Evolutionary conservation across 805 yeast species (phyloP), one percentile per base, ranked within the genome.

Genomic region (Myxozyma lipomycoides): DNA sequence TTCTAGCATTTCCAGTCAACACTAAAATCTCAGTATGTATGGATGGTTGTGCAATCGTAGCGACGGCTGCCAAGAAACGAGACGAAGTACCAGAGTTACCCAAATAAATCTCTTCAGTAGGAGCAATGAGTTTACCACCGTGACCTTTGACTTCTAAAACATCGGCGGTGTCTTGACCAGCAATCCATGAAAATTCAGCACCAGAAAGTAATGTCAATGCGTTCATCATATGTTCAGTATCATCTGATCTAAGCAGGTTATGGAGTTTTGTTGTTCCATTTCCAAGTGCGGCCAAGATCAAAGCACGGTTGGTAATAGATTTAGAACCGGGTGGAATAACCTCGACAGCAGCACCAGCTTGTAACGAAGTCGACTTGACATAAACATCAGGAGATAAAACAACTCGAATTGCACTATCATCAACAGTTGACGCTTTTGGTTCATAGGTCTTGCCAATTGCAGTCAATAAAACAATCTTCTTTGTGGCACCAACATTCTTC

Each of bases 71-170:
- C 64, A 93, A 77, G 68, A 93, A 93, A 63, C 98, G 78, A 4
- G 97, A 86, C 3, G 98, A 98, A 40, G 98, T 93, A 59, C 98
- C 98, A 1, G 98, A 98, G 65, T 93, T 93, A 51, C 98, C 98
- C 56, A 93, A 75, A 69, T 88, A 93, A 50, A 93, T 73, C 55
- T 82, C 84, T 46, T 82, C 79, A 17, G 72, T 70, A 44, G 83
- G 77, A 2, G 95, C 83, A 26, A 73, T 62, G 56, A 87, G 68
- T 26, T 80, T 71, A 15, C 76, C 73, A 50, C 97, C 97, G 52
- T 93, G 93, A 56, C 90, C 90, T 46, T 91, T 90, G 45, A 81
- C 79, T 26, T 91, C 79, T 41, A 91, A 82, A 32, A 87, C 80
- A 30, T 95, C 90, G 64, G 86, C 91, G 52, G 97, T 98, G 63